A percentile compares a stretch with the other conserved stretches of the same genome.
These are phyloP conservation scores for Beauveria sp. DNA, from an alignment of 2,329 filamentous ascomycete species.

Conservation along the genomic window DNA sequence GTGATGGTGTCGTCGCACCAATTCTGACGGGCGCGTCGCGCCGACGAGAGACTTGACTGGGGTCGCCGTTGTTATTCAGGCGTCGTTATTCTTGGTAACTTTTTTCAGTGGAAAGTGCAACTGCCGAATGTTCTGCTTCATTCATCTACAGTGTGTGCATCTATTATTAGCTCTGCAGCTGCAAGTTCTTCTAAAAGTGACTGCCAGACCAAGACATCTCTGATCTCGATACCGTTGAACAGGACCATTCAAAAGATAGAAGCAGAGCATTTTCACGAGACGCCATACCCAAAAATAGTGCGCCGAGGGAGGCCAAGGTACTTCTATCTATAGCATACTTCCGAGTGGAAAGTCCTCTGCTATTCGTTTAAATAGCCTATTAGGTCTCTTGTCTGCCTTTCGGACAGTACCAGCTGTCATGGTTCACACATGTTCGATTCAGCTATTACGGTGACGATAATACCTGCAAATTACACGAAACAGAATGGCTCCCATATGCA, in stretches of 20 bases:
- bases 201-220: neutral
- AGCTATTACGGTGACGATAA: neutral
- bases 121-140: too few species aligned
- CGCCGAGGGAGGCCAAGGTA: too few species aligned
- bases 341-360: neutral
- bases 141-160: neutral
- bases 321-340: neutral
- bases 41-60: neutral
- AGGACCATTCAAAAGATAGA: neutral
- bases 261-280: too few species aligned
- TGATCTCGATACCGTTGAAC: neutral
- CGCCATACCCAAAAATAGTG: neutral
- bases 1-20: neutral
- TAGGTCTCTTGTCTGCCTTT: neutral
- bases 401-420: neutral
- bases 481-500: neutral
- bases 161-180: neutral
- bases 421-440: neutral
- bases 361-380: neutral
- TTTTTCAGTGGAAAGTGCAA: too few species aligned
- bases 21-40: neutral
- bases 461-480: neutral
- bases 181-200: too few species aligned
- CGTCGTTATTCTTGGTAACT: neutral
- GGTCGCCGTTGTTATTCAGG: neutral